phyloP scores from a whole-genome alignment of 2,329 filamentous ascomycete species.

The Mycosphaerella sp. region DNA sequence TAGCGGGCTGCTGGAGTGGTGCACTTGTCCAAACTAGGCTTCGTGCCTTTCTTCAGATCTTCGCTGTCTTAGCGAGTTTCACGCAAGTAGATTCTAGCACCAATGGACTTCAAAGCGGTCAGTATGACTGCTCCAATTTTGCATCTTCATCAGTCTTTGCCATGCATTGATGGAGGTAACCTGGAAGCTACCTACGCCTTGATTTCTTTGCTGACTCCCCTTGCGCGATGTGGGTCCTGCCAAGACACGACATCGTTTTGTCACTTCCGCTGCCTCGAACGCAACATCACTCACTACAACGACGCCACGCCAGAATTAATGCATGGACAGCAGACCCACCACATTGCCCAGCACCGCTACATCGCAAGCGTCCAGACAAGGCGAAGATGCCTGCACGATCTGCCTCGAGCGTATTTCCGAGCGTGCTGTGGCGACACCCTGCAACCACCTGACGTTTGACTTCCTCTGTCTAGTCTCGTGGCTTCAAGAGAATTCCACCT shows the following conservation, averaged over 20 bases:
- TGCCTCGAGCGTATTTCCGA: conserved; percentile 74
- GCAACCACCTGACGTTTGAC: conserved; percentile 75
- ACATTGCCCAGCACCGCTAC: neutral
- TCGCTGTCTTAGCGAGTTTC: too few species aligned
- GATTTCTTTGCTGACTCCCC: too few species aligned
- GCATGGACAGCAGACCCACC: neutral
- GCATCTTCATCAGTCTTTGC: too few species aligned
- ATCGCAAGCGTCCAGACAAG: neutral
- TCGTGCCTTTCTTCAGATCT: too few species aligned
- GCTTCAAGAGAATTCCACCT: conserved; percentile 65
- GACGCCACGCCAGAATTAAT: neutral
- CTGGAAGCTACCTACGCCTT: too few species aligned
- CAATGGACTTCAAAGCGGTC: too few species aligned
- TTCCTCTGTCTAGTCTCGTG: conserved; percentile 78
- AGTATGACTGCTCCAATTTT: too few species aligned
- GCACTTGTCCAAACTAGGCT: too few species aligned
- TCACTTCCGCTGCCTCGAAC: neutral
- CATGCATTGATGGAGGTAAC: too few species aligned
- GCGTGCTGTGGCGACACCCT: conserved; percentile 65
- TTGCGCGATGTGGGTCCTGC: too few species aligned
- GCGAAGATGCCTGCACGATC: conserved; percentile 66
- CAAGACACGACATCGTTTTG: neutral
- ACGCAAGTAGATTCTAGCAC: too few species aligned
- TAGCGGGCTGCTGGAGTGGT: too few species aligned
- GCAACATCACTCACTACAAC: neutral